Base-by-base conservation (phyloP, 495 filamentous ascomycete species). In the Xylaria palmicola region DNA sequence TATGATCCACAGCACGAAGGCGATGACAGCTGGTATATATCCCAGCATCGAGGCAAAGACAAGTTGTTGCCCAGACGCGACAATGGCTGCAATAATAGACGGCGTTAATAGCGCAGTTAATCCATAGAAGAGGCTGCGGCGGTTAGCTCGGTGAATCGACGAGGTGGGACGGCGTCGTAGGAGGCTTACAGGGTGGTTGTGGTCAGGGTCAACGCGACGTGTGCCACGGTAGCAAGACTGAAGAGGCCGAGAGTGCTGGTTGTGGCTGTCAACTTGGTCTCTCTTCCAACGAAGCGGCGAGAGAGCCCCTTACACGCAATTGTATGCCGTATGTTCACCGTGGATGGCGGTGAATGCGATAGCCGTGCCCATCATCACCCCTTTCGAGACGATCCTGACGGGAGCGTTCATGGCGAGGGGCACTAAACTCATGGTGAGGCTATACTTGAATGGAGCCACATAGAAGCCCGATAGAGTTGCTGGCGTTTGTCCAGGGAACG, bases 351-450 rank as follows among this genome's bases (percentile, higher is more conserved):
- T 67, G 53, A 70, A 67, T 10, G 72, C 20, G 47, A 75, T 51
- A n/a, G 70, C 73, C 7, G 70, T 58, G 26, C 67, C 70, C 52
- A 73, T 63, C 75, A 78, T 77, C 30, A 65, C 20, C 2, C 71
- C 73, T 22, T 58, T 63, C 20, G 73, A 68, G 15, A 72, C 1
- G 22, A 74, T 66, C 40, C 69, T 75, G 56, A 40, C 30, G 32
- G 50, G 30, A 26, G 10, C 36, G 1, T 54, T 29, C 36, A 60
- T 60, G 6, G 49, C 29, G 29, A 24, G 24, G 26, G 27, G 10
- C 22, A 34, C 13, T 15, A 2, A 32, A 45, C 19, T 55, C 26
- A 8, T 24, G n/a, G 37, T 22, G 20, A 34, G 19, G 36, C 12
- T 55, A 22, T 24, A 10, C 24, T 22, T 12, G 1, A 17, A 22